Base-by-base conservation (phyloP, 805 yeast genomes). In the Wickerhamiella spandovensis region DNA sequence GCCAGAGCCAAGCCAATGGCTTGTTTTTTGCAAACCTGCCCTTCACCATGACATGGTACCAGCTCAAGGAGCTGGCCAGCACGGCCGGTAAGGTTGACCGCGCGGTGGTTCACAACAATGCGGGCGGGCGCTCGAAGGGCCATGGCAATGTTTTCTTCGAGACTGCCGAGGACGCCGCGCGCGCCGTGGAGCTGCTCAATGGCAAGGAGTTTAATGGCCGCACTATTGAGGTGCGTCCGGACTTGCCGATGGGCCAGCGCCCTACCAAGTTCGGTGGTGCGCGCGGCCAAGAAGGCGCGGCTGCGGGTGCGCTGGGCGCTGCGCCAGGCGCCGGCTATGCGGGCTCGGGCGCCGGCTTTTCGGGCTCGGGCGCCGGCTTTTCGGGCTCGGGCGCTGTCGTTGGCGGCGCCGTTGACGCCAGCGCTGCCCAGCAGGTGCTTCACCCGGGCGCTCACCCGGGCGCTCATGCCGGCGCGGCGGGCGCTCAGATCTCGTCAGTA, bases 21-120 rank as follows among this genome's bases (percentile, higher is more conserved):
- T 72, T 87, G 41, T 85, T 83, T 65, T 78, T 85, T 43, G 85
- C 85, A 30, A 86, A 89, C 64, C 69, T 89, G 55, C 95, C 97
- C 18, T 87, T 74, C 68, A 75, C 83, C n/a, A 71, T 77, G 42
- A 79, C 76, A 56, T 85, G 95, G 95, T 87, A 82, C 64, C 84
- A 82, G 46, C 72, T 89, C 58, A 85, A 88, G 64, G 95, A 88
- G 62, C 68, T 88, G 60, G 85, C 89, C 75, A 75, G 84, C 57
- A 75, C 73, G 45, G 81, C 77, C 53, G 97, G 96, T 28, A 75
- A 71, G 48, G 84, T 89, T n/a, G 70, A 75, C 21, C 79, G 92
- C 49, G 95, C 95, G 1, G 95, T 87, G 63, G 79, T 89, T 20
- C 77, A 77, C 62, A 64, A 70, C 47, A 83, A 79, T 57, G 72